Conservation (phyloP, 2,329 filamentous ascomycete genomes). For the Hypoxylon sp. region DNA sequence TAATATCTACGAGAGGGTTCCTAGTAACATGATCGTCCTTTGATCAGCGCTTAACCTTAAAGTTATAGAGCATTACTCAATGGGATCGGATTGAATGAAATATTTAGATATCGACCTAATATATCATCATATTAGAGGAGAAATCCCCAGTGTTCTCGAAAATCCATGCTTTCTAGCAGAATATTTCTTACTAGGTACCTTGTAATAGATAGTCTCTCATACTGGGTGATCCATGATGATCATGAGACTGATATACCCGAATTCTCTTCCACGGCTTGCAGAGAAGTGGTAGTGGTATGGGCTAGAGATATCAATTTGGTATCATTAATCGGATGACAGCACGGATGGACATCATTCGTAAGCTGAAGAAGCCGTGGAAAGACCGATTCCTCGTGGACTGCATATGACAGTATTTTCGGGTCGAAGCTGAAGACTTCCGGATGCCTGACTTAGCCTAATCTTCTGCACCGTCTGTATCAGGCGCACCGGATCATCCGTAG, state of each 20-base stretch:
- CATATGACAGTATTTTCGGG: not conserved
- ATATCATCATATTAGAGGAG: not conserved
- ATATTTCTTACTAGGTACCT: not conserved
- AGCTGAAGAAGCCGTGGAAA: not conserved
- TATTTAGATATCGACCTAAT: too few species aligned
- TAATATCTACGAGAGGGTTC: too few species aligned
- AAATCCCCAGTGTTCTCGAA: not conserved
- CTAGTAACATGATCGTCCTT: too few species aligned
- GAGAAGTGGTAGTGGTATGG: not conserved
- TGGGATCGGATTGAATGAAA: not conserved
- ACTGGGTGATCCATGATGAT: not conserved
- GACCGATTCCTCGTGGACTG: not conserved
- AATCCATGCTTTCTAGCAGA: not conserved
- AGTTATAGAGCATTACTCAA: too few species aligned
- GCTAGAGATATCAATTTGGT: not conserved
- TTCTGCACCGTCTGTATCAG: not conserved
- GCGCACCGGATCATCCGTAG: not conserved
- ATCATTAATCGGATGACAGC: not conserved
- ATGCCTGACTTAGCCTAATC: not conserved
- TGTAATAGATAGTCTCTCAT: not conserved
- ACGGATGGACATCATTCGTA: not conserved
- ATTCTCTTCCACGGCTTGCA: not conserved
- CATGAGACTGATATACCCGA: not conserved
- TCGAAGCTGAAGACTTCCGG: not conserved
- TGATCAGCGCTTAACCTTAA: too few species aligned